Conservation (phyloP, 2,329 filamentous ascomycete genomes). For the Fusarium humuli region DNA sequence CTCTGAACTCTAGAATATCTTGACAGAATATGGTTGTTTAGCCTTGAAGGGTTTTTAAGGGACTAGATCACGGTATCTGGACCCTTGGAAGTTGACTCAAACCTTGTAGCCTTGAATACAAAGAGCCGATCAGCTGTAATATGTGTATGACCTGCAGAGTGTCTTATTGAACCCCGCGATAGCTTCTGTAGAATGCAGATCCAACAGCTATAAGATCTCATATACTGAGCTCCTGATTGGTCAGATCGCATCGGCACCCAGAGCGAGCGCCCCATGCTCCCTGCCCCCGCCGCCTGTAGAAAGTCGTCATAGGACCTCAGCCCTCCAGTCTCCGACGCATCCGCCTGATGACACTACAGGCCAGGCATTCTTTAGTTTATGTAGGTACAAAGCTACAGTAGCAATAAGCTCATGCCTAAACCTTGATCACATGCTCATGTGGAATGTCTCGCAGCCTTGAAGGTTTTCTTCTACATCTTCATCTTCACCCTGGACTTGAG, state of each 20-base stretch:
- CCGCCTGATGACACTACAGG: conserved; percentile 43
- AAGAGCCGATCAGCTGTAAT: conserved; percentile 20
- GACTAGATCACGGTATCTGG: background rate
- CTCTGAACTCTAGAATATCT: background rate
- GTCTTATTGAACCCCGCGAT: conserved; percentile 4
- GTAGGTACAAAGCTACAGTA: conserved; percentile 4
- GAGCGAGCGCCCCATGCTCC: conserved; percentile 17
- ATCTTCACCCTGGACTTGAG: conserved; percentile 10
- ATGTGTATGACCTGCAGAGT: conserved; percentile 12
- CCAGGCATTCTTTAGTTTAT: background rate
- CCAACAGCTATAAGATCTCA: conserved; percentile 27
- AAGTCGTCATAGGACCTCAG: conserved; percentile 40
- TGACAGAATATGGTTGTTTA: background rate
- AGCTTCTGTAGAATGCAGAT: conserved; percentile 24
- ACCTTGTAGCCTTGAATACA: background rate
- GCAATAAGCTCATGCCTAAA: conserved; percentile 17
- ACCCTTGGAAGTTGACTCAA: background rate
- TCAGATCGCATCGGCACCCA: conserved; percentile 14
- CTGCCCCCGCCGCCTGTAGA: conserved; percentile 2
- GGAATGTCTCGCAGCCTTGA: conserved; percentile 38
- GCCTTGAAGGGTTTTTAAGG: conserved; percentile 1
- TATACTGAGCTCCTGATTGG: conserved; percentile 36
- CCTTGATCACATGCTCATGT: conserved; percentile 43
- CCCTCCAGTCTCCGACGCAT: conserved; percentile 32
- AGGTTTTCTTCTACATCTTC: conserved; percentile 13